Evolutionary conservation across 2,329 filamentous ascomycete species (phyloP).

Genomic region (Botryosphaeria agaves): DNA sequence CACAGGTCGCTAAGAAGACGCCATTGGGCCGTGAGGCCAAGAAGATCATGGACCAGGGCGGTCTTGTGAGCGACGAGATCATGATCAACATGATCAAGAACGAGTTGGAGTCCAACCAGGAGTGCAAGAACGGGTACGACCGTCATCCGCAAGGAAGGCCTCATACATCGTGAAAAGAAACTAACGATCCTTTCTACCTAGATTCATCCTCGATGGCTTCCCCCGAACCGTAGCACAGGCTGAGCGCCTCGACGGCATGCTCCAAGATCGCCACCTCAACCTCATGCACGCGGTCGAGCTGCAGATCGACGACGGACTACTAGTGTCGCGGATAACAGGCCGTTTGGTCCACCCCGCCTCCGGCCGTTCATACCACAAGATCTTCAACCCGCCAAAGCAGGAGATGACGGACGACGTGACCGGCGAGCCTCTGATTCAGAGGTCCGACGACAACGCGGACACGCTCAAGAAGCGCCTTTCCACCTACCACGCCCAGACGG

Average conservation of each 20-base stretch:
- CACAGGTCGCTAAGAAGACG: conserved; percentile 96
- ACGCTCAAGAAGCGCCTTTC: conserved; percentile 85
- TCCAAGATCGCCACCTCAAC: conserved; percentile 56
- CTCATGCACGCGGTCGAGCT: conserved; percentile 94
- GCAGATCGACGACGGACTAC: conserved; percentile 84
- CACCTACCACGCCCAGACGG: conserved; percentile 89
- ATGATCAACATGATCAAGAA: conserved; percentile 99
- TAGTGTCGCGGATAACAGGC: conserved; percentile 91
- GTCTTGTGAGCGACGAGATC: conserved; percentile 95
- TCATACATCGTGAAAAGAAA: too few relatives aligned
- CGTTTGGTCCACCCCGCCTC: conserved; percentile 91
- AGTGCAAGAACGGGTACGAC: conserved; percentile 87
- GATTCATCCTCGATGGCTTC: conserved; percentile 98
- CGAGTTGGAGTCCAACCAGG: conserved; percentile 81
- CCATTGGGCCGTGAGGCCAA: conserved; percentile 87
- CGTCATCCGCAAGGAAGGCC: too few relatives aligned
- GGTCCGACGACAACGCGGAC: conserved; percentile 91
- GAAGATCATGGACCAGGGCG: conserved; percentile 99
- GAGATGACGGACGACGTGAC: conserved; percentile 93
- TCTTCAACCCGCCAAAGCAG: conserved; percentile 95
- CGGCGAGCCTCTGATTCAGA: conserved; percentile 89
- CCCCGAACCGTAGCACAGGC: conserved; percentile 92
- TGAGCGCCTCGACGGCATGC: conserved; percentile 87
- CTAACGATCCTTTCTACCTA: conserved; percentile 1
- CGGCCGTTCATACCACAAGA: conserved; percentile 91